Evolutionary conservation across 176 grass and related monocot species (phyloP).

Genomic region (Cenchrus purpureus): DNA sequence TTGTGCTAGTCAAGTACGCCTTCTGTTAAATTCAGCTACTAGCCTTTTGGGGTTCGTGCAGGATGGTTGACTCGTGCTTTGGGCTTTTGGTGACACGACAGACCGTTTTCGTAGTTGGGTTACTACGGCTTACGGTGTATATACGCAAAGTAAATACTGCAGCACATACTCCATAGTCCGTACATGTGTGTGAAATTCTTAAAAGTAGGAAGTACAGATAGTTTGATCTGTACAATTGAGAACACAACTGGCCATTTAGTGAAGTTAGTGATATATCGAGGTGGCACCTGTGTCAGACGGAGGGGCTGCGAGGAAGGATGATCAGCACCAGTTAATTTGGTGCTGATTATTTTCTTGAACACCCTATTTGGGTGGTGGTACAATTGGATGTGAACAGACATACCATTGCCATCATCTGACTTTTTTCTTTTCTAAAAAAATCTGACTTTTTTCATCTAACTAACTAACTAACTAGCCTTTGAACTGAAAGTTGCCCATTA

Average conservation of each 20-base stretch:
- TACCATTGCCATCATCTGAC: background rate
- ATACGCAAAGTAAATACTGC: background rate
- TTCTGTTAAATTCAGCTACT: background rate
- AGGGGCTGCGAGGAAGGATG: background rate
- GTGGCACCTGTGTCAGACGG: background rate
- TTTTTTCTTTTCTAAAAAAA: background rate
- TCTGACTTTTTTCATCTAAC: background rate
- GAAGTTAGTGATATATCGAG: background rate
- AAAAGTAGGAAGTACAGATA: background rate
- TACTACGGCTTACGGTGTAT: too few relatives aligned
- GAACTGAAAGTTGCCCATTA: background rate
- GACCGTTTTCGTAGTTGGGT: background rate
- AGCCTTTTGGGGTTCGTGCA: constrained; percentile 18
- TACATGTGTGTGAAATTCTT: background rate
- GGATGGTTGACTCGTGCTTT: constrained; percentile 34
- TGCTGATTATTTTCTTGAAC: background rate
- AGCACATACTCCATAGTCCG: background rate
- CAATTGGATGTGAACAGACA: background rate
- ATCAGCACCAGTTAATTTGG: background rate
- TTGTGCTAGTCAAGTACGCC: constrained; percentile 5
- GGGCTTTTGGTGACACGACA: background rate
- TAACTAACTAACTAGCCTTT: constrained; percentile 14
- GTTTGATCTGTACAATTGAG: background rate
- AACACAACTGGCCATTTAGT: background rate
- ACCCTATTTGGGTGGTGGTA: background rate